Evolutionary conservation across 371 early-diverging fungal species (phyloP).

Genomic region (Synchytrium microbalum): DNA sequence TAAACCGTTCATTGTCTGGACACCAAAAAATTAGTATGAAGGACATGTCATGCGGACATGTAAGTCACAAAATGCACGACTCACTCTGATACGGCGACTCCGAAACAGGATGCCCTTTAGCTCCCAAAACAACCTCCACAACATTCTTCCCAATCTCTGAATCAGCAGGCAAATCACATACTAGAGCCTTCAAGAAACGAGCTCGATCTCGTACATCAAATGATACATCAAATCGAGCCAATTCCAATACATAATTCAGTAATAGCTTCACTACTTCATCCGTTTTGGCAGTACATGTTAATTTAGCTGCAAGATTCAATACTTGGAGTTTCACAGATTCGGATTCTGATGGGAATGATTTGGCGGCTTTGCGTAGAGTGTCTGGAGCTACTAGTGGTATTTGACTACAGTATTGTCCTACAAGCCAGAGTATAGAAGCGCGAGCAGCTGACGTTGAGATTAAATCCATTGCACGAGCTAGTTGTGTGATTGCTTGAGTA

Average conservation of each 20-base stretch:
- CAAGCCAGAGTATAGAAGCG: constrained; percentile 77
- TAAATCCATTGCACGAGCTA: constrained; percentile 56
- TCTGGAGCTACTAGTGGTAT: constrained; percentile 64
- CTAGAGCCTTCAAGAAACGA: constrained; percentile 66
- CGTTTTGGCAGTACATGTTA: constrained; percentile 30
- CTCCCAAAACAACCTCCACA: constrained; percentile 32
- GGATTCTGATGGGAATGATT: constrained; percentile 62
- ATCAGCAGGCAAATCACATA: constrained; percentile 36
- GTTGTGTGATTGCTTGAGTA: constrained; percentile 49
- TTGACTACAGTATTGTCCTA: constrained; percentile 58
- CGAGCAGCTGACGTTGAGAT: constrained; percentile 60
- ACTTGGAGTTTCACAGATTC: constrained; percentile 69
- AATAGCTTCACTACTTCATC: constrained; percentile 33
- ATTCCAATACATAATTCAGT: constrained; percentile 65
- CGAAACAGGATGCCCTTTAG: constrained; percentile 16
- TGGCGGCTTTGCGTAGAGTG: constrained; percentile 67
- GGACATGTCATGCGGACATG: neutral
- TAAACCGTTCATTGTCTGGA: constrained; percentile 54
- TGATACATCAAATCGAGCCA: constrained; percentile 80
- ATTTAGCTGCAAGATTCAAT: constrained; percentile 68
- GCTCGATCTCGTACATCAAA: constrained; percentile 90
- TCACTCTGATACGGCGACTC: neutral
- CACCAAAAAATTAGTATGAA: constrained; percentile 5
- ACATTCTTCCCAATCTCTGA: constrained; percentile 16
- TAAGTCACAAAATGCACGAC: constrained; percentile 8